Base-by-base conservation (phyloP, 192 early-diverging fungal genomes). In the Phycomyces blakesleeanus region DNA sequence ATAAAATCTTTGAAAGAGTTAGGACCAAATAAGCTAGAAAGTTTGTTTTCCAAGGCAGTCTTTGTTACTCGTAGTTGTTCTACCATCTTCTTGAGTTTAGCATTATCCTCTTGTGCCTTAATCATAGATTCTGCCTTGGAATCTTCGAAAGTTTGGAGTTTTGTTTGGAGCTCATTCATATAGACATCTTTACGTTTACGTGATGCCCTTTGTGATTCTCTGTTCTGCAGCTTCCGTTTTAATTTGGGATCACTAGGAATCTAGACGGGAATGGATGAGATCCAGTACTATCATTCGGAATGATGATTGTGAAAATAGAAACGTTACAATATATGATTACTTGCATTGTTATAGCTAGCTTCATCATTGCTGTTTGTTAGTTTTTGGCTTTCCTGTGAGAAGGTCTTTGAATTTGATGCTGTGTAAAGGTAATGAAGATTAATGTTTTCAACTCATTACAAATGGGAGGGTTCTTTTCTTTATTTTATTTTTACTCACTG, bases 181-280 rank as follows among this genome's bases (percentile, higher is more conserved):
- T 87, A 81, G 63, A 76, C 72, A 53, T 84, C 77, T 57, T 83
- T 84, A 65, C 87, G 85, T 63, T 89, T 85, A 51, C 87, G 86
- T 63, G 88, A 89, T 5, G 86, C 86, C 6, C 87, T 79, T 69
- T 89, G 87, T 0, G 87, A 86, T 2, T 82, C 84, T 2, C 87
- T 79, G 70, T 89, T 89, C 69, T 89, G 87, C 9, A 29, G n/a
- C 38, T 56, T 56, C 5, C 55, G 27, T 56, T 56, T 56, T 10
- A 37, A 29, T 29, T 56, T 56, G 1, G 55, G 55, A 56, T 56
- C 55, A 56, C 18, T 16, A 18, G 25, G 54, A 34, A 5, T 34
- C 29, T 34, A 34, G 29, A 34, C 29, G 7, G 29, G 29, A n/a
- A 34, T 34, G 29, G 3, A 34, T 34, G 29, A 34, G 29, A 34